These are phyloP conservation scores for Dianthus caryophyllus DNA, from an alignment of 148 eudicot genomes.

Conservation along the genomic window DNA sequence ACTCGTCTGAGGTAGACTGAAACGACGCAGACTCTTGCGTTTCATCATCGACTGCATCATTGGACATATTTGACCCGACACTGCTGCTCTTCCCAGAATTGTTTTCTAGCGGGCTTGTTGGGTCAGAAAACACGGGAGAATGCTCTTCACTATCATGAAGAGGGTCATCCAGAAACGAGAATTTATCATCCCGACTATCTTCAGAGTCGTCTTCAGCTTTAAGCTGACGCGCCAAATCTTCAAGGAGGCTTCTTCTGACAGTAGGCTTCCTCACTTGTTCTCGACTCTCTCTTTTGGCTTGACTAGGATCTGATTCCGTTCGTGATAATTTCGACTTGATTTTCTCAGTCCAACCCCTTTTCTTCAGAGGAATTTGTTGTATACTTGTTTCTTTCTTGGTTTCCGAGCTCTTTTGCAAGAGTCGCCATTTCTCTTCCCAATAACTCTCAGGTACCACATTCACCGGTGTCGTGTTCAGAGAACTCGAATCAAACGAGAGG, in stretches of 20 bases:
- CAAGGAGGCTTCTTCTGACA: constrained; percentile 62
- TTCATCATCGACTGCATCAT: constrained; percentile 40
- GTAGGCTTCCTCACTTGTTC: constrained; percentile 37
- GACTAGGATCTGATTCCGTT: constrained; percentile 58
- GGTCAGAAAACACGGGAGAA: constrained; percentile 47
- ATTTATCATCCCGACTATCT: constrained; percentile 21
- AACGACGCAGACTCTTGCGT: constrained; percentile 18
- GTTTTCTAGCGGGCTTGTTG: constrained; percentile 49
- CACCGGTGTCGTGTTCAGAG: constrained; percentile 42
- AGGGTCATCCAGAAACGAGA: constrained; percentile 25
- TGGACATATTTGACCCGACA: constrained; percentile 44
- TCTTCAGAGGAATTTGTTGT: constrained; percentile 33
- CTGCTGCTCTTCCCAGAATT: constrained; percentile 52
- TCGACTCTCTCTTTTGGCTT: constrained; percentile 36
- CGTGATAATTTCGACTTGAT: constrained; percentile 56
- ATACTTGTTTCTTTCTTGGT: constrained; percentile 31
- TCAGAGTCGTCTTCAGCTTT: constrained; percentile 44
- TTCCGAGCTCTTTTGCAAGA: constrained; percentile 67
- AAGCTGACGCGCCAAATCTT: constrained; percentile 69
- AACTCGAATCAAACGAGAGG: constrained; percentile 49
- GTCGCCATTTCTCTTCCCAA: constrained; percentile 99
- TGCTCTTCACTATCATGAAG: constrained; percentile 44
- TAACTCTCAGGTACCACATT: constrained; percentile 72
- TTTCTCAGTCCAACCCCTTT: constrained; percentile 80
- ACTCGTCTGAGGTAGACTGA: constrained; percentile 25